Conservation (phyloP, 2,329 filamentous ascomycete genomes). For the Hymenoscyphus fraxineus region DNA sequence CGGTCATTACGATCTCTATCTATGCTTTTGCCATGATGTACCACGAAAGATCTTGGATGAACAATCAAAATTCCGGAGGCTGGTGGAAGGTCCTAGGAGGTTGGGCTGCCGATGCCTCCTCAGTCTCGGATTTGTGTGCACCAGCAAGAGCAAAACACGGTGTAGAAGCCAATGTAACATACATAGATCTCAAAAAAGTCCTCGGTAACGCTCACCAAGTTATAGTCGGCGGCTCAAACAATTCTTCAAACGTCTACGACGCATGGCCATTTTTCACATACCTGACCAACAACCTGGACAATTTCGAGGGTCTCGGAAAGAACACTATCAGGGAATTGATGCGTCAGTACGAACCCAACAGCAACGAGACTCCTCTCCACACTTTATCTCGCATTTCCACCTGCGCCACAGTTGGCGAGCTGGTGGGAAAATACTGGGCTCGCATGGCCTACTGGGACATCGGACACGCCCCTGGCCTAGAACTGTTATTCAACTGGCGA, state of each 20-base stretch:
- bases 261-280: constrained; percentile 11
- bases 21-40: constrained; percentile 6
- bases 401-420: neutral
- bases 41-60: constrained; percentile 3
- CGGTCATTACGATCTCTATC: neutral
- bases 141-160: constrained; percentile 1
- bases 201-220: constrained; percentile 6
- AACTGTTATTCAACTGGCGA: neutral
- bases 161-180: neutral
- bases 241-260: constrained; percentile 4
- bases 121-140: constrained; percentile 4
- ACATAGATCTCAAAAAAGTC: neutral
- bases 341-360: constrained; percentile 1
- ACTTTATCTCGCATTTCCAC: neutral
- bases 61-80: constrained; percentile 2
- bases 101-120: constrained; percentile 6
- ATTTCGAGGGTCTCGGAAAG: constrained; percentile 6
- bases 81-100: constrained; percentile 9
- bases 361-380: constrained; percentile 10
- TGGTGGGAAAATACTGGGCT: constrained; percentile 11
- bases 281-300: constrained; percentile 8
- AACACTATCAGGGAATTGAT: neutral
- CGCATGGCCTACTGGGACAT: constrained; percentile 10
- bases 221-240: neutral
- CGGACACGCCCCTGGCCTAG: constrained; percentile 1